These are phyloP conservation scores for Aspergillus sp. DNA, from an alignment of 2,329 filamentous ascomycete species.

Conservation along the genomic window DNA sequence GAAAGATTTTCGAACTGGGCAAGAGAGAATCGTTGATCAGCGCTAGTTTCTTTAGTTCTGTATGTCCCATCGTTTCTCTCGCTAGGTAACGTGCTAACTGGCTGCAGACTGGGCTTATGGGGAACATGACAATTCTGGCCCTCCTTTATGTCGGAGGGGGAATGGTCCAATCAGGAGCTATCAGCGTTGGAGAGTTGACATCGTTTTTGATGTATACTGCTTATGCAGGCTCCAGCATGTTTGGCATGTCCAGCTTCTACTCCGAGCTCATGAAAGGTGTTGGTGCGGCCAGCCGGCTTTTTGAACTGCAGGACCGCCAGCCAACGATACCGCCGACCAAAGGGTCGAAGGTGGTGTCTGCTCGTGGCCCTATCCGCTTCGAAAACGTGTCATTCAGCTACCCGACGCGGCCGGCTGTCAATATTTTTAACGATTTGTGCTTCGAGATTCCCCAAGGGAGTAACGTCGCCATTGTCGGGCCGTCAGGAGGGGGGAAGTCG, in stretches of 20 bases:
- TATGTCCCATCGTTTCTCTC: slow-evolving; percentile 18
- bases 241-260: slow-evolving; percentile 91
- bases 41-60: slow-evolving; percentile 74
- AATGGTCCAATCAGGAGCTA: slow-evolving; percentile 76
- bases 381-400: slow-evolving; percentile 81
- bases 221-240: slow-evolving; percentile 75
- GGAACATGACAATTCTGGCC: slow-evolving; percentile 90
- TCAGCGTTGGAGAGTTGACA: slow-evolving; percentile 84
- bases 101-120: slow-evolving; percentile 72
- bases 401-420: slow-evolving; percentile 82
- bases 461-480: slow-evolving; percentile 93
- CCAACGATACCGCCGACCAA: slow-evolving; percentile 81
- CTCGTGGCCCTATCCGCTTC: slow-evolving; percentile 82
- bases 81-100: slow-evolving; percentile 6
- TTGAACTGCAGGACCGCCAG: slow-evolving; percentile 86
- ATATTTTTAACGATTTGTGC: slow-evolving; percentile 77
- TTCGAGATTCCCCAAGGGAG: slow-evolving; percentile 89
- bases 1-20: slow-evolving; percentile 83
- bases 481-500: slow-evolving; percentile 91
- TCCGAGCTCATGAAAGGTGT: slow-evolving; percentile 99
- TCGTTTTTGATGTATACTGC: slow-evolving; percentile 99
- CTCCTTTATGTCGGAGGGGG: slow-evolving; percentile 83
- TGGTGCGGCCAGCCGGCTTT: slow-evolving; percentile 88
- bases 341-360: slow-evolving; percentile 68
- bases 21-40: slow-evolving; percentile 78